A percentile compares a stretch with the other conserved stretches of the same genome.
These are phyloP conservation scores for Monilinia aucupariae DNA, from an alignment of 2,329 filamentous ascomycete genomes.

Conservation along the genomic window DNA sequence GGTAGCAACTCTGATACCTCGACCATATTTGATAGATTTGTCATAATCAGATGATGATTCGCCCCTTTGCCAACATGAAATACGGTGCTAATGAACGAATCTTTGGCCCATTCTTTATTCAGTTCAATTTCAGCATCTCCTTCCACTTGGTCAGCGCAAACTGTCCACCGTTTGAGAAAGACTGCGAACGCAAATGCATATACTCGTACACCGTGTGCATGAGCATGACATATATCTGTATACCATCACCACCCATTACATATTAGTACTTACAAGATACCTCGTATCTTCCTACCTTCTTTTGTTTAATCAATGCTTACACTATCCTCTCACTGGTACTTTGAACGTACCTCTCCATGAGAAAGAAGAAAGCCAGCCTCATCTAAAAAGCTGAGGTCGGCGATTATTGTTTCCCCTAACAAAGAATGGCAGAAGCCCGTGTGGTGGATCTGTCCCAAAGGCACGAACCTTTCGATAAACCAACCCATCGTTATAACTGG, in stretches of 20 bases:
- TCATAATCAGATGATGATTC: neutral
- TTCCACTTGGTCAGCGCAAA: slow-evolving; percentile 7
- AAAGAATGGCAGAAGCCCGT: slow-evolving; percentile 1
- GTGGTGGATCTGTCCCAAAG: neutral
- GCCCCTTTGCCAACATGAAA: neutral
- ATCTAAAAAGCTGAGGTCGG: slow-evolving; percentile 14
- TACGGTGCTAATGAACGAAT: neutral
- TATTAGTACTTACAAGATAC: slow-evolving; percentile 6
- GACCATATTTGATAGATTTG: slow-evolving; percentile 2
- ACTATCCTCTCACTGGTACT: neutral
- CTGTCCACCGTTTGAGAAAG: neutral
- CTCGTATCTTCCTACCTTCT: neutral
- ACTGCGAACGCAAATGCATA: neutral
- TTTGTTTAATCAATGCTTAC: slow-evolving; percentile 1
- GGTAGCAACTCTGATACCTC: slow-evolving; percentile 11
- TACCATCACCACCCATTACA: neutral
- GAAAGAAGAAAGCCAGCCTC: slow-evolving; percentile 5
- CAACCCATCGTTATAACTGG: neutral
- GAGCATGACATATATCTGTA: neutral
- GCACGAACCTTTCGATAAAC: neutral
- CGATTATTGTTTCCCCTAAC: slow-evolving; percentile 13
- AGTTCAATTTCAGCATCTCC: neutral
- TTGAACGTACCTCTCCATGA: neutral
- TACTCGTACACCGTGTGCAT: slow-evolving; percentile 9
- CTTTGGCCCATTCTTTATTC: neutral